Conservation (phyloP, 805 yeast genomes). For the Candida verbasci region DNA sequence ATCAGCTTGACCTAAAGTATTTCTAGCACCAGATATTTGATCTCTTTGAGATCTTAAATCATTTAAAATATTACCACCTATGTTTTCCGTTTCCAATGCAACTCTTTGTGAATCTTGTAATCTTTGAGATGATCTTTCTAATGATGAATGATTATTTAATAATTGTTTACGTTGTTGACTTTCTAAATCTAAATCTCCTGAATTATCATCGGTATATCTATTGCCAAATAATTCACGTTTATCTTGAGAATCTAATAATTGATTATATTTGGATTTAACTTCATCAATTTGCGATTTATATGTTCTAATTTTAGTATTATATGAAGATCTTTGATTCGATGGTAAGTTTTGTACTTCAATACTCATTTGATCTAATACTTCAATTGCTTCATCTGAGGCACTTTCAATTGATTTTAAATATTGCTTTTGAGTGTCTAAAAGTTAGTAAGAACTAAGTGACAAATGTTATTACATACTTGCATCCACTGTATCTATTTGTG, state of each 20-base stretch:
- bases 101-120: conserved; percentile 82
- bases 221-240: conserved; percentile 69
- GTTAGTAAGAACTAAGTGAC: conserved; percentile 15
- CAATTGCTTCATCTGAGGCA: conserved; percentile 75
- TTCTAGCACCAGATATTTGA: conserved; percentile 81
- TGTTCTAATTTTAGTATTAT: conserved; percentile 72
- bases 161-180: conserved; percentile 78
- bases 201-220: conserved; percentile 37
- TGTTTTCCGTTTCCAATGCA: conserved; percentile 86
- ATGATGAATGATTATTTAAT: conserved; percentile 68
- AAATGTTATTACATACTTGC: conserved; percentile 26
- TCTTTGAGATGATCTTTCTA: conserved; percentile 80
- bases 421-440: conserved; percentile 45
- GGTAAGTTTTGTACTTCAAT: conserved; percentile 83
- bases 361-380: conserved; percentile 79
- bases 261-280: conserved; percentile 51
- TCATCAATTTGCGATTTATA: conserved; percentile 58
- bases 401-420: conserved; percentile 59
- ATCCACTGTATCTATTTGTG: conserved; percentile 45
- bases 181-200: conserved; percentile 18
- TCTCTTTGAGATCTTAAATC: conserved; percentile 92
- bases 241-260: conserved; percentile 65
- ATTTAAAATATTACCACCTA: conserved; percentile 86
- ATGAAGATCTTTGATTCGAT: conserved; percentile 64
- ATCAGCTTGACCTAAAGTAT: conserved; percentile 85